Conservation (phyloP, 1,139 yeast species). For the Tardiomyces depauwii region DNA sequence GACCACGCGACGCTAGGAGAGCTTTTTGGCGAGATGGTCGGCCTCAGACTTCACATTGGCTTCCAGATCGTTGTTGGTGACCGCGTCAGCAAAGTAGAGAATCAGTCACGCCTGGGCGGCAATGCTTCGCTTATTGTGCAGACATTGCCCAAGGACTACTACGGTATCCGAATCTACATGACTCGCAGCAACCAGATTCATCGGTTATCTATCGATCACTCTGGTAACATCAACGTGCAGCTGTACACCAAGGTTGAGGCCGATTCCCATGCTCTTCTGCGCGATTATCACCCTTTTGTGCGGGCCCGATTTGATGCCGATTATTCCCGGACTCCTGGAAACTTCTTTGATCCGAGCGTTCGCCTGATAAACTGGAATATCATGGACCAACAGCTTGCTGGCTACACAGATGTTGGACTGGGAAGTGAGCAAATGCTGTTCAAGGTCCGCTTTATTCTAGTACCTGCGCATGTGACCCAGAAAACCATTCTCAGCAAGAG, state of each 20-base stretch:
- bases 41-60: constrained; percentile 70
- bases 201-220: constrained; percentile 59
- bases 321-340: constrained; percentile 49
- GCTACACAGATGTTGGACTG: constrained; percentile 63
- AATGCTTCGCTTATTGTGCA: constrained; percentile 31
- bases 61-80: constrained; percentile 81
- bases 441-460: constrained; percentile 69
- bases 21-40: constrained; percentile 78
- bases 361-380: constrained; percentile 73
- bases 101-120: constrained; percentile 49
- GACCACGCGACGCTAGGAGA: constrained; percentile 46
- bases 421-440: constrained; percentile 44
- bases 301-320: constrained; percentile 69
- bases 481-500: constrained; percentile 3
- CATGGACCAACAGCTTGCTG: constrained; percentile 82
- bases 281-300: constrained; percentile 42
- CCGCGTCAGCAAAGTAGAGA: constrained; percentile 53
- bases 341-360: constrained; percentile 42
- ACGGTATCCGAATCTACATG: constrained; percentile 59
- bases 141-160: constrained; percentile 31
- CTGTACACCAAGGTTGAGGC: constrained; percentile 36
- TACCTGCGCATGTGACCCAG: constrained; percentile 59
- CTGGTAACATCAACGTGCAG: constrained; percentile 66
- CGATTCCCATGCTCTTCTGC: constrained; percentile 13
- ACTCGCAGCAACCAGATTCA: constrained; percentile 78